A percentile compares a stretch with the other conserved stretches of the same genome.
These are phyloP conservation scores for Fusarium drepaniforme DNA, from an alignment of 2,329 filamentous ascomycete species.

Conservation along the genomic window DNA sequence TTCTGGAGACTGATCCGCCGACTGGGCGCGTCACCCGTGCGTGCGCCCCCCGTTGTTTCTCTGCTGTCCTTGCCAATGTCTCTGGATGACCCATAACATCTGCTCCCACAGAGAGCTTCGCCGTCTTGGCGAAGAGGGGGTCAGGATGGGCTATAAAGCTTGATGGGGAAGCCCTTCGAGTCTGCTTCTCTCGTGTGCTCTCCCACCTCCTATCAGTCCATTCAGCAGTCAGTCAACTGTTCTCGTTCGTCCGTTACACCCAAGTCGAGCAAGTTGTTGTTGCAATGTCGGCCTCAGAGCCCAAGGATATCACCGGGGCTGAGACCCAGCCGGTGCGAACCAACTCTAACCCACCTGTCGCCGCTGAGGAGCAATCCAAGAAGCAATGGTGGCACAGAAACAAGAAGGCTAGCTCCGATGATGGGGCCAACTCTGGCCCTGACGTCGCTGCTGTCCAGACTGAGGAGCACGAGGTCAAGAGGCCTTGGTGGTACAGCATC, in stretches of 20 bases:
- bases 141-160: slow-evolving; percentile 30
- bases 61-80: slow-evolving; percentile 12
- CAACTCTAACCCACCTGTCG: slow-evolving; percentile 26
- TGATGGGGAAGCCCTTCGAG: slow-evolving; percentile 3
- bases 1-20: slow-evolving; percentile 24
- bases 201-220: slow-evolving; percentile 1
- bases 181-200: slow-evolving; percentile 7
- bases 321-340: slow-evolving; percentile 31
- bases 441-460: slow-evolving; percentile 21
- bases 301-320: slow-evolving; percentile 28
- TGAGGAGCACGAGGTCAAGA: slow-evolving; percentile 42
- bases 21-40: slow-evolving; percentile 27
- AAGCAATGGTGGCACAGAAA: slow-evolving; percentile 50
- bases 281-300: slow-evolving; percentile 33
- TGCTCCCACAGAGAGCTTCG: slow-evolving; percentile 18
- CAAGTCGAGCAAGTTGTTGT: slow-evolving; percentile 22
- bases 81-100: slow-evolving; percentile 14
- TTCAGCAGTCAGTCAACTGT: neutral
- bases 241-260: slow-evolving; percentile 11
- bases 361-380: slow-evolving; percentile 41
- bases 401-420: neutral
- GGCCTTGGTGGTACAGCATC: slow-evolving; percentile 51
- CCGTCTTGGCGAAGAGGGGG: slow-evolving; percentile 32
- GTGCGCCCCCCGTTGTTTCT: slow-evolving; percentile 7
- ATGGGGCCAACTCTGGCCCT: slow-evolving; percentile 18